Evolutionary conservation across 2,329 filamentous ascomycete species (phyloP), one percentile per base, ranked within the genome.

Genomic region (Dactylellina cionopaga): DNA sequence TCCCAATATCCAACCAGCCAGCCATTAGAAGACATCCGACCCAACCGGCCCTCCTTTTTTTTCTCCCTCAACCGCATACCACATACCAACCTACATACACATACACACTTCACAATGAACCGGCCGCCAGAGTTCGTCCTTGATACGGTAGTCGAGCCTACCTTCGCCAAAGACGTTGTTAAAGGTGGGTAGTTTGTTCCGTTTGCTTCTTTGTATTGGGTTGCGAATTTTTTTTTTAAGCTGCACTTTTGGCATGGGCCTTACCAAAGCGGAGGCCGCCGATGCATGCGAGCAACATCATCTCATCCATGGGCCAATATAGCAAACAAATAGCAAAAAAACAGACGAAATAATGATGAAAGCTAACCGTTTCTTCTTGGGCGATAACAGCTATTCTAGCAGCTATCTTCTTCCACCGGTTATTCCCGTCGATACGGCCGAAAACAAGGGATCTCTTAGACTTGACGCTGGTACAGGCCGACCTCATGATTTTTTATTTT

Each of bases 351-450:
- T 35, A 56, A 74, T 76, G 46, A 74, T 72, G 39, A 27, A 66
- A 66, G n/a, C n/a, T n/a, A n/a, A n/a, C 59, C 35, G 44, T 31
- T n/a, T 56, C 15, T 47, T 35, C 24, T 19, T 17, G 37, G 31
- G 25, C 58, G 35, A 78, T 96, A 27, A 33, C 19, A 72, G 94
- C 91, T 75, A 91, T 97, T 80, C 86, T 98, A 52, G 93, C 97
- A 81, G 96, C 93, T 54, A 97, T 98, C 80, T 99, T 98, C 87
- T 98, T 98, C 86, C 93, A 97, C 83, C 90, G 95, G 79, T 96
- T 94, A 86, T 97, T 98, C 84, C 92, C 92, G 65, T 89, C 92
- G 68, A 86, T 97, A 77, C 84, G 87, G 41, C 94, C 95, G 4
- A 87, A 88, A 75, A 92, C 92, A 75, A 89, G 92, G 82, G 93